Evolutionary conservation across 73 alveolate species (phyloP), one percentile per base, ranked within the genome.

Genomic region (Paramecium sonneborni): DNA sequence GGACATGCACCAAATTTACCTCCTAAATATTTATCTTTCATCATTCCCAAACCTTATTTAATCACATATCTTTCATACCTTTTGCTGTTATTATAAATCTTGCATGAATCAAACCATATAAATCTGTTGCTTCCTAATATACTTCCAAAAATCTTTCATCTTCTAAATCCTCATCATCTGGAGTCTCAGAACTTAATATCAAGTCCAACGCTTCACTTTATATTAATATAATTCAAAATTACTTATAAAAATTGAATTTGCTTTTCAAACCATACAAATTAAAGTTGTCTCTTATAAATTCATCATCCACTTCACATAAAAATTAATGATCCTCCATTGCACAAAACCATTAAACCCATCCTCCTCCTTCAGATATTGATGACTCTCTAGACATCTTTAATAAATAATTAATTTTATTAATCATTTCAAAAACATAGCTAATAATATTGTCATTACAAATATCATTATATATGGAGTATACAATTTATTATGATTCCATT

Each of bases 1-100:
- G 99, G 99, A 76, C 99, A 98, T 52, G 95, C 93, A 8, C 99
- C 99, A 87, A 97, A 98, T 48, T 94, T 95, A 56, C 99, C 99
- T 58, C 93, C 92, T 74, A 97, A 56, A 88, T 93, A 98, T 88
- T 97, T 97, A 62, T 97, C 99, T 90, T 93, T 97, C 99, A 98
- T 98, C 95, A 97, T 90, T 37, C 96, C 97, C 82, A 97, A 92
- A 12, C 99, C 99, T 94, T n/a, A n/a, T n/a, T 74, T 15, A 18
- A 92, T 14, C 34, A 52, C 18, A 52, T 52, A 26, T 82, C 52
- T 6, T 1, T 55, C n/a, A 57, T 34, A 88, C 99, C 99, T 88
- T 97, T 82, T 3, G 98, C 98, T 24, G 99, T 85, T n/a, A 76
- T 69, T 32, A 98, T 97, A 94, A 97, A 98, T 91, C 99, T 93